Evolutionary conservation across 306 rosid genomes (phyloP).

Genomic region (Glycine soja): DNA sequence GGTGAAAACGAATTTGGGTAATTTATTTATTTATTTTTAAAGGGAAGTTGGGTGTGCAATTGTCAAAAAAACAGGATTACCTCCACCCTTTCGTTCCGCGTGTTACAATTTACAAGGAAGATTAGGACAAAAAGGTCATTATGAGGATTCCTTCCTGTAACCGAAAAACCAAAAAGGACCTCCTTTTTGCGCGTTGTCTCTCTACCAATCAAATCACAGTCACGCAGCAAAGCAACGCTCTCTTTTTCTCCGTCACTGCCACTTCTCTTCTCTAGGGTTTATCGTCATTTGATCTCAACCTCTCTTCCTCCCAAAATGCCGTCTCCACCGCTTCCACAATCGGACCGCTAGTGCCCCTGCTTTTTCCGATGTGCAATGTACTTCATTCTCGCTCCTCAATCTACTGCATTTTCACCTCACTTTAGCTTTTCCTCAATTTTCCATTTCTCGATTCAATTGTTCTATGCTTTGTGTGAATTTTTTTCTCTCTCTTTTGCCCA

Average conservation of each 20-base stretch:
- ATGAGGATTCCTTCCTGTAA: slow-evolving; percentile 33
- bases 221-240: slow-evolving; percentile 39
- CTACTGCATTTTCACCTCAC: slow-evolving; percentile 61
- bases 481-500: not conserved
- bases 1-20: too few relatives aligned
- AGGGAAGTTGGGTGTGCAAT: not conserved
- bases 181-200: slow-evolving; percentile 50
- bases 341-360: slow-evolving; percentile 44
- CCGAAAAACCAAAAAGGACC: slow-evolving; percentile 43
- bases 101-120: not conserved
- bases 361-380: slow-evolving; percentile 50
- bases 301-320: slow-evolving; percentile 39
- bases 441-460: not conserved
- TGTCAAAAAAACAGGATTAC: not conserved
- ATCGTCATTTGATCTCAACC: slow-evolving; percentile 46
- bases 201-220: slow-evolving; percentile 64
- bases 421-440: slow-evolving; percentile 32
- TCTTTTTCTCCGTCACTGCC: slow-evolving; percentile 35
- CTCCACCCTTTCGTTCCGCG: not conserved
- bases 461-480: not conserved
- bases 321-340: slow-evolving; percentile 14
- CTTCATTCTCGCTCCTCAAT: slow-evolving; percentile 59
- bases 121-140: slow-evolving; percentile 59
- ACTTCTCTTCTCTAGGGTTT: slow-evolving; percentile 50
- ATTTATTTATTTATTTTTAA: too few relatives aligned